Conservation (phyloP, 495 filamentous ascomycete genomes). For the Podospora tetraspora region DNA sequence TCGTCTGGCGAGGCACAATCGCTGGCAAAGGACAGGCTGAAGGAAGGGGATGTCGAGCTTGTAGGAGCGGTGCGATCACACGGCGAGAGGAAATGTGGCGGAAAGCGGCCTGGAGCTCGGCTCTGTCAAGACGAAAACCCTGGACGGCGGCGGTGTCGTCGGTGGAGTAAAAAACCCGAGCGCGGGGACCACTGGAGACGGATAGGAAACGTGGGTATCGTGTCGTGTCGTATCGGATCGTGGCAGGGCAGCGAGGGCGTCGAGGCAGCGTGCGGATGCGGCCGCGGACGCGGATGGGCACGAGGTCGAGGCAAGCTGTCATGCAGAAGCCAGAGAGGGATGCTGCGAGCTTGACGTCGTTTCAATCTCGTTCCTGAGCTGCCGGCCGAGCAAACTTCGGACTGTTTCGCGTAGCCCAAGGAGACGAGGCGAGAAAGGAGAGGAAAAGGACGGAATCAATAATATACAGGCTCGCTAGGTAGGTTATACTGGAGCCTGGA, state of each 20-base stretch:
- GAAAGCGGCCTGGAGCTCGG: constrained; percentile 3
- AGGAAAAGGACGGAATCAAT: constrained; percentile 23
- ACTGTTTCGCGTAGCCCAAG: constrained; percentile 2
- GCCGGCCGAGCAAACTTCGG: not conserved
- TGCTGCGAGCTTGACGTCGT: not conserved
- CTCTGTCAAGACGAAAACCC: constrained; percentile 9
- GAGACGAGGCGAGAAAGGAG: constrained; percentile 15
- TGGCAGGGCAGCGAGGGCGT: not conserved
- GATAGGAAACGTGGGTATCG: constrained; percentile 15
- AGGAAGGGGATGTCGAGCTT: not conserved
- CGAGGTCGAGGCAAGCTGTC: not conserved
- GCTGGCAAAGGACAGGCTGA: constrained; percentile 1
- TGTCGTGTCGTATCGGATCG: constrained; percentile 1
- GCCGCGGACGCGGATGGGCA: not conserved
- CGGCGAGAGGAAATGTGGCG: constrained; percentile 17
- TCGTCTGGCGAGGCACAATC: constrained; percentile 13
- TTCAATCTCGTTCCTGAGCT: not conserved
- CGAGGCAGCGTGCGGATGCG: not conserved
- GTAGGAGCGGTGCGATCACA: constrained; percentile 21
- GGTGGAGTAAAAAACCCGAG: constrained; percentile 10
- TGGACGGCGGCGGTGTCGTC: constrained; percentile 9
- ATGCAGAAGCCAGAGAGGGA: not conserved
- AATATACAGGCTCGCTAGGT: constrained; percentile 35
- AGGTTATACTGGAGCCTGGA: constrained; percentile 24
- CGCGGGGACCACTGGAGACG: constrained; percentile 5